These are phyloP conservation scores for Kwoniella bestiolae DNA, from an alignment of 768 basidiomycete genomes.

Conservation along the genomic window DNA sequence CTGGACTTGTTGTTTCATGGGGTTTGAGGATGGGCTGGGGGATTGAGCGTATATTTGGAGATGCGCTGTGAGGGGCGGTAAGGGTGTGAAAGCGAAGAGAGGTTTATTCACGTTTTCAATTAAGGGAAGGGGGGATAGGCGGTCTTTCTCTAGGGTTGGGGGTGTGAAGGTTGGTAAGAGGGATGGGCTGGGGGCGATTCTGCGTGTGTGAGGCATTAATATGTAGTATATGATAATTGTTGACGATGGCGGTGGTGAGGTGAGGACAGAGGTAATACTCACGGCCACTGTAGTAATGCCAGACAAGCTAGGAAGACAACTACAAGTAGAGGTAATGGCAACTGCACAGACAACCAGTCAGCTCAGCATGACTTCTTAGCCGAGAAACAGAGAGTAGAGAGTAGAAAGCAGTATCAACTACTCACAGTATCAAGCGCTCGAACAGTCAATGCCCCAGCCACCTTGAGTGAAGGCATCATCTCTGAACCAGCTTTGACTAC, in stretches of 20 bases:
- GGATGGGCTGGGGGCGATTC: constrained; percentile 9
- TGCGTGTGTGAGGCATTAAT: not conserved
- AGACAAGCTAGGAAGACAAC: constrained; percentile 36
- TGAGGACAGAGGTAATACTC: constrained; percentile 19
- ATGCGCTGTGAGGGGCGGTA: constrained; percentile 7
- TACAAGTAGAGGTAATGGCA: constrained; percentile 40
- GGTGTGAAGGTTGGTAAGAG: constrained; percentile 25
- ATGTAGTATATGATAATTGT: not conserved
- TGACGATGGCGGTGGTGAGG: not conserved
- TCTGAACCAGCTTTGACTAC: constrained; percentile 12
- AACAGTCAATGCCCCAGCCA: constrained; percentile 20
- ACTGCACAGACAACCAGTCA: constrained; percentile 11
- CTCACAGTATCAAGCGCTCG: constrained; percentile 36
- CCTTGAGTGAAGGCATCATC: constrained; percentile 20
- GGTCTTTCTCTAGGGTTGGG: constrained; percentile 19
- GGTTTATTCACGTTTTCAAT: constrained; percentile 10
- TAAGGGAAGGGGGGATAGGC: constrained; percentile 17
- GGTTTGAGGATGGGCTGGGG: not conserved
- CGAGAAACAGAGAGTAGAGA: not conserved
- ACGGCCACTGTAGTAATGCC: constrained; percentile 38
- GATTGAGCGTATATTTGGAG: constrained; percentile 9
- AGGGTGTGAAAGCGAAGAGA: constrained; percentile 8
- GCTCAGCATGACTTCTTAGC: not conserved
- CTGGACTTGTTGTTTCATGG: constrained; percentile 1
- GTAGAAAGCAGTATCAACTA: not conserved